Conservation (phyloP, 1,284 basidiomycete genomes). For the Grifola frondosa region DNA sequence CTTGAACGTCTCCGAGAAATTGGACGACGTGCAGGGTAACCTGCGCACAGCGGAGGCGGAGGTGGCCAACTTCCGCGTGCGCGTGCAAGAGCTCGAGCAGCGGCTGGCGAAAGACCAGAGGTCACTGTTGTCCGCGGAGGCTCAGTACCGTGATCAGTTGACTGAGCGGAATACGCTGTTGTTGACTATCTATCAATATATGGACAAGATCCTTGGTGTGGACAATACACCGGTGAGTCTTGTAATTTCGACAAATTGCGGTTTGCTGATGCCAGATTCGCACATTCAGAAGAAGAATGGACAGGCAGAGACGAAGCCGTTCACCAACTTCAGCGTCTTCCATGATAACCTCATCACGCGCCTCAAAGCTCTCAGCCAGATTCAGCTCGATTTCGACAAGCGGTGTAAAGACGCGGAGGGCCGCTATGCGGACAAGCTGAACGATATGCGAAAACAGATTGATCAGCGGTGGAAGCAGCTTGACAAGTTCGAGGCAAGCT, state of each 20-base stretch:
- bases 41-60: slow-evolving; percentile 71
- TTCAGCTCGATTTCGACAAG: slow-evolving; percentile 86
- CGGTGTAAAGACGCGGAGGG: slow-evolving; percentile 80
- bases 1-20: slow-evolving; percentile 82
- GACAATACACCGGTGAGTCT: slow-evolving; percentile 77
- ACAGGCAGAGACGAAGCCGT: slow-evolving; percentile 83
- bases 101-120: slow-evolving; percentile 85
- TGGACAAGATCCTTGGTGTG: slow-evolving; percentile 91
- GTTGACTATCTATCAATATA: slow-evolving; percentile 90
- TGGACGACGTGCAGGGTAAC: slow-evolving; percentile 65
- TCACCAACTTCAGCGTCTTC: slow-evolving; percentile 92
- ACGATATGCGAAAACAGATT: slow-evolving; percentile 82
- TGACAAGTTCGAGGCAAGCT: slow-evolving; percentile 88
- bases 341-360: slow-evolving; percentile 92
- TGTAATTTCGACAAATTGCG: no score
- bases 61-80: slow-evolving; percentile 52
- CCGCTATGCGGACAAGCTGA: slow-evolving; percentile 70
- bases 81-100: slow-evolving; percentile 76
- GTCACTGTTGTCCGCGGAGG: slow-evolving; percentile 68
- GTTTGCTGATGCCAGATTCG: neutral
- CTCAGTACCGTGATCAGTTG: slow-evolving; percentile 84
- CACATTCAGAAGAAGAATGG: slow-evolving; percentile 61
- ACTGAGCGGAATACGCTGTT: slow-evolving; percentile 91
- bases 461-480: slow-evolving; percentile 90
- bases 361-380: slow-evolving; percentile 79